Evolutionary conservation across 352 stramenopile genomes (phyloP).

Genomic region (Blastocystis sp.): DNA sequence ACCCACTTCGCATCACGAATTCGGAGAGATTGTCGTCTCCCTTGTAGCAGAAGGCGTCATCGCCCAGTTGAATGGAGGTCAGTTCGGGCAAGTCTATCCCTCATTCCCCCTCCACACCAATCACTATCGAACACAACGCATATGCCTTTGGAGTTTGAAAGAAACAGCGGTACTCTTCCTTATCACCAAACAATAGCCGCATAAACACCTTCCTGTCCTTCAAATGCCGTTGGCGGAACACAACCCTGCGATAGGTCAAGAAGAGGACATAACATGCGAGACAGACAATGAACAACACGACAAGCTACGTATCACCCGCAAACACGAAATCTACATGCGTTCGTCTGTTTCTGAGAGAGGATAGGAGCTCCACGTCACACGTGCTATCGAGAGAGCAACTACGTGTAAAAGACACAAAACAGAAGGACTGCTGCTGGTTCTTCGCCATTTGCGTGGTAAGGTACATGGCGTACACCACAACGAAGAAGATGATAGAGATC

Average conservation of each 20-base stretch:
- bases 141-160: no score
- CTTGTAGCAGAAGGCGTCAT: no score
- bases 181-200: neutral
- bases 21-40: no score
- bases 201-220: conserved; percentile 3
- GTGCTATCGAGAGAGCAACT: neutral
- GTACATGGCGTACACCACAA: neutral
- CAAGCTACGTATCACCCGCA: neutral
- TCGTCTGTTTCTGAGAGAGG: neutral
- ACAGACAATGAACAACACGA: neutral
- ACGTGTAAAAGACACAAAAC: neutral
- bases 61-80: no score
- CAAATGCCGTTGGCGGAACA: neutral
- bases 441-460: neutral
- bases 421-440: neutral
- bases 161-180: neutral
- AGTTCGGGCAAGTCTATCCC: no score
- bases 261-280: neutral
- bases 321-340: neutral
- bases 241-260: conserved; percentile 19
- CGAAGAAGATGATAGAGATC: conserved; percentile 8
- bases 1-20: no score
- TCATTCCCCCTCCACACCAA: no score
- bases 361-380: neutral
- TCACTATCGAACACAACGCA: no score